Evolutionary conservation across 2,329 filamentous ascomycete genomes (phyloP), one percentile per base, ranked within the genome.

Genomic region (Colletotrichum filicis): DNA sequence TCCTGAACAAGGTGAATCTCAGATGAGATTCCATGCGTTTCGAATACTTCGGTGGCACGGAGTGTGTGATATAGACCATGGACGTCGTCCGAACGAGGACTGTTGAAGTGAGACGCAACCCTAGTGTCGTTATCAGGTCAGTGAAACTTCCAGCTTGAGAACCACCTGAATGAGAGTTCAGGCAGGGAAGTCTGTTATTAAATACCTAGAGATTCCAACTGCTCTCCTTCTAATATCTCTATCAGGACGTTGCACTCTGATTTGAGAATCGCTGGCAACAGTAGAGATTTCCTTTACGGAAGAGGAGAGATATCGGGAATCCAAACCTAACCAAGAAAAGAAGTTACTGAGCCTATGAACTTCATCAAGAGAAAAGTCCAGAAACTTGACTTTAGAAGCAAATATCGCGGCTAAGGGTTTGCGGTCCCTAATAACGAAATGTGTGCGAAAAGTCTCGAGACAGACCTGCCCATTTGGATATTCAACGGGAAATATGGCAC

Each of bases 291-390:
- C 80, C 22, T 77, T 79, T 0, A 83, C 79, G 9, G 73, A 72
- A 7, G 4, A 37, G 1, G 83, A 85, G 1, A 85, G 46, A 63
- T 80, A 83, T 3, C 81, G 77, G 0, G 62, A 26, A 6, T 79
- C 76, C 0, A 85, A 71, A 0, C 76, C 69, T 2, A 76, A 57
- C 84, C 84, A 86, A 0, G 75, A 52, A 3, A 85, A 22, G 6
- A 85, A 79, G 1, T 77, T 77, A 3, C 66, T 67, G 1, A 86
- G 68, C 0, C 66, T 71, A 2, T 70, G 74, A 4, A 83, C 75
- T 1, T 85, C 80, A 7, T 82, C 76, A 2, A 83, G 59, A 0
- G 58, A 74, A 63, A 84, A 85, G 68, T 84, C 82, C 0, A 85
- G 75, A 2, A 82, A 69, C 59, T 80, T 83, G 4, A 79, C 78